Base-by-base conservation (phyloP, 2,329 filamentous ascomycete species). In the Lachnellula suecica region DNA sequence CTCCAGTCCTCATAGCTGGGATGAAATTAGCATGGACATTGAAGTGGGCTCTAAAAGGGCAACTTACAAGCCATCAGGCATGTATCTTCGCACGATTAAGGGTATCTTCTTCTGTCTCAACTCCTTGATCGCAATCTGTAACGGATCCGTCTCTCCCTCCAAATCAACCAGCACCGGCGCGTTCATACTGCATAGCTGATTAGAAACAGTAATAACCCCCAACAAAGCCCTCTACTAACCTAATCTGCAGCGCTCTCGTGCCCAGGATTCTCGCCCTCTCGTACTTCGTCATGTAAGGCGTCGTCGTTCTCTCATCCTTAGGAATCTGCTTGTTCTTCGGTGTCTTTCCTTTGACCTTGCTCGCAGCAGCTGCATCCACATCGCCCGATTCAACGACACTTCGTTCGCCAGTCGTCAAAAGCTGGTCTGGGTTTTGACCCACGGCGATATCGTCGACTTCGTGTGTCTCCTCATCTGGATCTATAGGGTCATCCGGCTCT, bases 241-340 rank as follows among this genome's bases (percentile, higher is more conserved):
- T 97, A 68, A 99, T 97, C 74, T 99, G 94, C 68, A 97, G 73
- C 37, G 94, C 94, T 61, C 94, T 82, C 37, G 94, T 97, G 44
- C 94, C 94, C 59, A 99, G 75, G 54, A 99, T 93, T 68, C 94
- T 85, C 58, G 94, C 94, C 64, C 87, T 84, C 79, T 99, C 94
- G 74, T 99, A 99, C 77, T 99, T 99, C 62, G 94, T 99, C 93
- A 99, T 96, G 75, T 97, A 99, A 2, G 93, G 94, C 24, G 94
- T 99, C 8, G 94, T 99, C 22, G 84, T 88, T 64, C 94, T 85
- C 73, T 96, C 83, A 61, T 92, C 89, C 62, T 90, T 89, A 51
- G 91, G 82, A 45, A 99, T 93, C 75, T 91, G 95, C 82, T 95
- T 97, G 74, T 92, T 82, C 68, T 84, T 85, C 66, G 79, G 74